Evolutionary conservation across 805 yeast genomes (phyloP).

Genomic region (Zygoascus biomembranicola): DNA sequence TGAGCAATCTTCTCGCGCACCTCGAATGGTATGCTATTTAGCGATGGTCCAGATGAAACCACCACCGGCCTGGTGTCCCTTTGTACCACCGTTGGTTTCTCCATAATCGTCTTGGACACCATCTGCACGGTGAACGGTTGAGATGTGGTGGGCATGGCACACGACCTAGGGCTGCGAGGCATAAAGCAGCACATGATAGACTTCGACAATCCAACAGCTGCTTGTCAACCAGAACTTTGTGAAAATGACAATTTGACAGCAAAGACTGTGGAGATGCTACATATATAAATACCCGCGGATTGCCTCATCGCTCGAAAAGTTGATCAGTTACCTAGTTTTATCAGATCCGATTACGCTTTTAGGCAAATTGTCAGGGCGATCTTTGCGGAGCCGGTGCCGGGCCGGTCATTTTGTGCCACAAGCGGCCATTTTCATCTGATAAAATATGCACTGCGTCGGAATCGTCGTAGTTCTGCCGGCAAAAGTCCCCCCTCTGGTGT

Average conservation of each 20-base stretch:
- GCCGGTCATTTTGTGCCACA: no score
- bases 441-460: no score
- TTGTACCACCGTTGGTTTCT: background rate
- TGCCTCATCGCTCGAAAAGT: background rate
- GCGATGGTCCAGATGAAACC: background rate
- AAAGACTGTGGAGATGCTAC: background rate
- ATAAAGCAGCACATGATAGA: background rate
- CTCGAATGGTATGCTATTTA: conserved; percentile 21
- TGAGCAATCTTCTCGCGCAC: conserved; percentile 20
- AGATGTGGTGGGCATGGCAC: background rate
- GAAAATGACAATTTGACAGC: no score
- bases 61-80: background rate
- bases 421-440: no score
- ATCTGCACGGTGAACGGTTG: background rate
- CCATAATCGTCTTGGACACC: background rate
- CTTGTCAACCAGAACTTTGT: no score
- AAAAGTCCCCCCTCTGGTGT: no score
- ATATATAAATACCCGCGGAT: background rate
- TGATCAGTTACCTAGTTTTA: background rate
- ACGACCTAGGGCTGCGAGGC: background rate
- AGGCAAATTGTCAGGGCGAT: background rate
- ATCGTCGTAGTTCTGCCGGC: no score
- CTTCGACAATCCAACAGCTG: no score
- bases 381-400: background rate
- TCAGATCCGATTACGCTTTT: background rate